Conservation (phyloP, 169 alveolate genomes). For the Babesia ovis region DNA sequence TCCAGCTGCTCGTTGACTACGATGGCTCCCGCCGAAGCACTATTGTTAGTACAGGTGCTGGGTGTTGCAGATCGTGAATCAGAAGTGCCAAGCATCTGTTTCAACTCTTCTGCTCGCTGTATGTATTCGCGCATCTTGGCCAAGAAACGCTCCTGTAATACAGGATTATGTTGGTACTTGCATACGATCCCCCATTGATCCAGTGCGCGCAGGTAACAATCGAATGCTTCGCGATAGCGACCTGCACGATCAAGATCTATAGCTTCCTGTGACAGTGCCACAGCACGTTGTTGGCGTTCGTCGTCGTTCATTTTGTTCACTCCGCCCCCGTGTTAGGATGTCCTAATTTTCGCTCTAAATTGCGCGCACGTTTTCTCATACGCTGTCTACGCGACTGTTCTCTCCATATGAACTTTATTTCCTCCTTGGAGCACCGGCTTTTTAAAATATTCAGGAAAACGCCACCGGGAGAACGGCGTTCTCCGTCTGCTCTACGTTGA, state of each 20-base stretch:
- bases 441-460: conserved; percentile 62
- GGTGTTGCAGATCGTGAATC: background rate
- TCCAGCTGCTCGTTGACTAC: conserved; percentile 40
- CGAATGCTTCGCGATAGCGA: conserved; percentile 43
- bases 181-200: conserved; percentile 63
- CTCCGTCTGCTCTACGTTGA: conserved; percentile 50
- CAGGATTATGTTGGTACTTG: conserved; percentile 70
- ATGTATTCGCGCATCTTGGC: conserved; percentile 75
- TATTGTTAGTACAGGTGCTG: background rate
- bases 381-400: conserved; percentile 58
- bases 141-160: conserved; percentile 68
- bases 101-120: conserved; percentile 72
- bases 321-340: no score
- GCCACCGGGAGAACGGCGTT: conserved; percentile 67
- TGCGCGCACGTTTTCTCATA: conserved; percentile 12
- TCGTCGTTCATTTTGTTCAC: conserved; percentile 47
- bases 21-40: conserved; percentile 27
- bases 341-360: background rate
- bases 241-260: conserved; percentile 38
- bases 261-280: conserved; percentile 59
- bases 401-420: conserved; percentile 69
- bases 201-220: conserved; percentile 51
- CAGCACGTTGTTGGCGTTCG: conserved; percentile 53
- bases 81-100: conserved; percentile 38
- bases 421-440: conserved; percentile 41